These are phyloP conservation scores for Reutealis trisperma DNA, from an alignment of 345 rosid genomes.

Conservation along the genomic window DNA sequence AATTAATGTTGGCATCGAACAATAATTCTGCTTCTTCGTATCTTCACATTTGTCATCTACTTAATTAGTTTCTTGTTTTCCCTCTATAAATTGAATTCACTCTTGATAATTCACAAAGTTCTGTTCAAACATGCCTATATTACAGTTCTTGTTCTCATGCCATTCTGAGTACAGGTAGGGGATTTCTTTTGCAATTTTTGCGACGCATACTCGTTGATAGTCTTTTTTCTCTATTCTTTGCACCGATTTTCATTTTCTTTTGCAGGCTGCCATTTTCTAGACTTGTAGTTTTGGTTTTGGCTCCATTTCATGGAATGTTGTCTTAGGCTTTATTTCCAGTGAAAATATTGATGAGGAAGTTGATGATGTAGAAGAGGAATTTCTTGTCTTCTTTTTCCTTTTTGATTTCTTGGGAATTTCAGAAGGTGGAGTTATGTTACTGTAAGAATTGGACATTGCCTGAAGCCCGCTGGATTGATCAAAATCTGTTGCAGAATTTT, in stretches of 20 bases:
- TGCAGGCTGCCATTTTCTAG: conserved; percentile 13
- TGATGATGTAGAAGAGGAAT: conserved; percentile 47
- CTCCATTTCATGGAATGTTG: conserved; percentile 30
- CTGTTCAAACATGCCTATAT: neutral
- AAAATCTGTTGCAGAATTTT: conserved; percentile 36
- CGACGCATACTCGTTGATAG: neutral
- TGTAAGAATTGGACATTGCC: conserved; percentile 32
- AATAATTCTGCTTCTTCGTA: neutral
- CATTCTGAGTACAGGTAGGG: conserved; percentile 2
- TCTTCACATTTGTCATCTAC: neutral
- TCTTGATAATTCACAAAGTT: conserved; percentile 15
- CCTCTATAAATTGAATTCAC: neutral
- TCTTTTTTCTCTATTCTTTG: too few relatives aligned
- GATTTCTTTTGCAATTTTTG: conserved; percentile 4
- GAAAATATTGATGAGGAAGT: conserved; percentile 37
- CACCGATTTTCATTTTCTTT: neutral
- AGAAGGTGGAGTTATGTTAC: conserved; percentile 20
- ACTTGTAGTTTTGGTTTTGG: conserved; percentile 18
- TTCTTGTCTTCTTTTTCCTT: conserved; percentile 48
- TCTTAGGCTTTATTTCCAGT: conserved; percentile 30
- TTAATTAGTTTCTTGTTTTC: neutral
- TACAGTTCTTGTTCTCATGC: neutral
- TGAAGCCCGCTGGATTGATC: conserved; percentile 38
- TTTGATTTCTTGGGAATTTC: conserved; percentile 53
- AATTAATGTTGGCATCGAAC: neutral